Base-by-base conservation (phyloP, 306 rosid species). In the Gynostemma pentaphyllum region DNA sequence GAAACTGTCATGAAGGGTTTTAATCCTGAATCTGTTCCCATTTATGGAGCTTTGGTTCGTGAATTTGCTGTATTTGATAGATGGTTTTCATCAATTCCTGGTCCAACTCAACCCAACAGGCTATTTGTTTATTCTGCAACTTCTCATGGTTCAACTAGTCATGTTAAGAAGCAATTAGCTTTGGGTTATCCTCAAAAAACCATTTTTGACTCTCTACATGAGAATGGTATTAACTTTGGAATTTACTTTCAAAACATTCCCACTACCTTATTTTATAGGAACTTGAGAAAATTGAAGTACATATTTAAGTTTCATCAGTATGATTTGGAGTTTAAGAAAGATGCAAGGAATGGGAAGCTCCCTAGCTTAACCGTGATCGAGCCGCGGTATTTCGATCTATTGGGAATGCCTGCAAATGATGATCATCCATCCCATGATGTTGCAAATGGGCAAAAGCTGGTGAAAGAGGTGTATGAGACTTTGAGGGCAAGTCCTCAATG, bases 381-480 rank as follows among this genome's bases (percentile, higher is more conserved):
- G 81, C 99, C 99, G 5, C 41, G 89, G 44, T 94, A 94, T 61
- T 94, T 88, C 42, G 99, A 94, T 62, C 81, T 94, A 10, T 73
- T 40, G 26, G 97, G 94, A 1, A 0, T 80, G 30, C 87, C 95
- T 1, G 99, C 95, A 0, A 88, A 88, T 52, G 99, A 94, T 71
- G 99, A 94, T 45, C 99, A 94, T 56, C 99, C 99, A 37, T 94
- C 99, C 39, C 99, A 94, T 78, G 99, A 94, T 80, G 99, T 94
- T 70, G 99, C 99, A 5, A 83, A 81, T 65, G 99, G 99, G 54
- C 99, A 94, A 70, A 94, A 83, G 82, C 68, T 94, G 5, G 89
- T 92, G 15, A 94, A 94, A 77, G 99, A 94, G 59, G 95, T 94
- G 7, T 94, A 94, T 15, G 99, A 94, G 86, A 60, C 90, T 47